Conservation (phyloP, 352 stramenopile species). For the Globisporangium megalacanthum region DNA sequence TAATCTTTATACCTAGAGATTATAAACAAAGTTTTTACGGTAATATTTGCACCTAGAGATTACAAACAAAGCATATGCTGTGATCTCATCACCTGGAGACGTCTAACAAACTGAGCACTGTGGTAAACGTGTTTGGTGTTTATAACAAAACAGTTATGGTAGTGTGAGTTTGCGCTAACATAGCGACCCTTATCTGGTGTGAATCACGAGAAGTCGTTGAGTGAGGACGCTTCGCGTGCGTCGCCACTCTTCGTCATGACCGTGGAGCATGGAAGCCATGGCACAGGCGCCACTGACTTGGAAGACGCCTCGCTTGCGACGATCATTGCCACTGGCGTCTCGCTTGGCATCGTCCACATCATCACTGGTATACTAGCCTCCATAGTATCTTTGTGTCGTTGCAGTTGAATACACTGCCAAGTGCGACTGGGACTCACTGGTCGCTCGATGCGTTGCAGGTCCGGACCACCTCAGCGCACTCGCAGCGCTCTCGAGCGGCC, state of each 20-base stretch:
- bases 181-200: no score
- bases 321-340: constrained; percentile 29
- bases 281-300: constrained; percentile 5
- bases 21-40: no score
- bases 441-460: constrained; percentile 22
- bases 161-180: no score
- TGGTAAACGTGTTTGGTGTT: no score
- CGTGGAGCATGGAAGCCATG: constrained; percentile 1
- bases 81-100: no score
- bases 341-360: constrained; percentile 48
- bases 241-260: not conserved
- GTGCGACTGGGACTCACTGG: not conserved
- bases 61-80: no score
- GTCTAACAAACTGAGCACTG: no score
- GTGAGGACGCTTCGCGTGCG: not conserved
- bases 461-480: constrained; percentile 88
- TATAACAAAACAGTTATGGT: no score
- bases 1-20: no score
- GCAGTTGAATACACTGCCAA: no score
- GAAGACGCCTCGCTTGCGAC: constrained; percentile 23
- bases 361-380: constrained; percentile 29
- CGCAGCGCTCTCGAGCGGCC: constrained; percentile 73
- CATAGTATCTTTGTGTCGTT: not conserved
- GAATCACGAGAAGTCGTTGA: no score
- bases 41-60: no score